A percentile compares a stretch with the other conserved stretches of the same genome.
Evolutionary conservation across 83 land plant genomes (phyloP).

Genomic region (Picea abies): DNA sequence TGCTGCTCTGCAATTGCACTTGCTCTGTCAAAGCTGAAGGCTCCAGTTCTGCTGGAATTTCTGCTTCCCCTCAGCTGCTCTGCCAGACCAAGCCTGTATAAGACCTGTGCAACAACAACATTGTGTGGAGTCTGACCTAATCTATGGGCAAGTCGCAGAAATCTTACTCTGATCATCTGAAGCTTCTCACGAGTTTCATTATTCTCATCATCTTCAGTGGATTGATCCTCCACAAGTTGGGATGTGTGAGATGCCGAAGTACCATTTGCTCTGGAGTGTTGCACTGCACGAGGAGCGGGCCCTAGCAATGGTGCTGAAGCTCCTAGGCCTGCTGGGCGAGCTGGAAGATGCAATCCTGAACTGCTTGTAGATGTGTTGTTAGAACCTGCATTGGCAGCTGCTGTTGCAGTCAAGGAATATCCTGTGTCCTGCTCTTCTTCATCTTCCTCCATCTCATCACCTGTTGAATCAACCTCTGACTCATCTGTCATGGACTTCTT

Average conservation of each 20-base stretch:
- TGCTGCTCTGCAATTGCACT: constrained; percentile 92
- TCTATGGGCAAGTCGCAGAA: constrained; percentile 88
- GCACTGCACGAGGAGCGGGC: constrained; percentile 50
- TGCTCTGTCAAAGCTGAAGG: constrained; percentile 90
- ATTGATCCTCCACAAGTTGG: constrained; percentile 30
- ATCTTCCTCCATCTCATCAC: constrained; percentile 4
- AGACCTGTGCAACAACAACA: constrained; percentile 94
- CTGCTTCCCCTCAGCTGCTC: constrained; percentile 82
- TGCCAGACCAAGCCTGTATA: constrained; percentile 91
- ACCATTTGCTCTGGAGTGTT: constrained; percentile 29
- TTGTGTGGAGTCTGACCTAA: constrained; percentile 97
- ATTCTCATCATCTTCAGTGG: constrained; percentile 59
- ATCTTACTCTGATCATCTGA: constrained; percentile 90
- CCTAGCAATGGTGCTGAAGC: constrained; percentile 56
- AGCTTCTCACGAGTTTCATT: constrained; percentile 74
- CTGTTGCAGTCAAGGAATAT: background rate
- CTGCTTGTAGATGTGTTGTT: background rate
- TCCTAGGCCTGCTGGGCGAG: constrained; percentile 70
- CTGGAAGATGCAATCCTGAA: constrained; percentile 65
- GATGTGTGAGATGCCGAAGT: constrained; percentile 28
- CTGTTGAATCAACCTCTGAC: background rate
- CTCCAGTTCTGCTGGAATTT: constrained; percentile 49
- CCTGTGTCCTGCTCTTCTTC: background rate
- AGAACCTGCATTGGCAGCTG: background rate
- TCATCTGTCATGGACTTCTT: constrained; percentile 8